phyloP scores from a whole-genome alignment of 768 basidiomycete genomes.

The Mycena sanguinolenta region DNA sequence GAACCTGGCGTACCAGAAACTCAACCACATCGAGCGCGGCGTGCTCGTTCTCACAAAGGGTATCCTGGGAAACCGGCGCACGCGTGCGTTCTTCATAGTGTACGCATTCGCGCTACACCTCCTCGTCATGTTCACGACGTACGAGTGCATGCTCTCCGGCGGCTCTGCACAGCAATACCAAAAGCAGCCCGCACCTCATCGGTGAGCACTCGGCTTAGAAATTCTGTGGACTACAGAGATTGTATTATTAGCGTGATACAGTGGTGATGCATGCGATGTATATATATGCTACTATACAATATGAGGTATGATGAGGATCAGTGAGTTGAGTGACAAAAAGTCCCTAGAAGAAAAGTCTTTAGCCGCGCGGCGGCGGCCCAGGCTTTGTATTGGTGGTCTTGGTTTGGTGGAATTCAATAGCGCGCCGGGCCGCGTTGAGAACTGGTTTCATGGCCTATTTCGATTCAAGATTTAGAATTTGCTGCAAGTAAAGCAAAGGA shows the following conservation, averaged over 20 bases:
- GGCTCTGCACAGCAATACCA: slow-evolving; percentile 63
- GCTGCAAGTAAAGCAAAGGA: background rate
- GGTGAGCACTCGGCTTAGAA: background rate
- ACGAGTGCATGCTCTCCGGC: slow-evolving; percentile 75
- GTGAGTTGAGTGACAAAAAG: background rate
- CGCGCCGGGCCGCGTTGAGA: slow-evolving; percentile 79
- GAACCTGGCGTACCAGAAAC: slow-evolving; percentile 89
- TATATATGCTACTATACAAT: slow-evolving; percentile 20
- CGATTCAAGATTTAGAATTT: background rate
- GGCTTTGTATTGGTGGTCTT: slow-evolving; percentile 48
- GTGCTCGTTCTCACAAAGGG: slow-evolving; percentile 87
- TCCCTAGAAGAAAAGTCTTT: too few species aligned
- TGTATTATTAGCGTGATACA: slow-evolving; percentile 41
- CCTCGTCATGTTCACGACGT: slow-evolving; percentile 84
- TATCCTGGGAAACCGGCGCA: slow-evolving; percentile 90
- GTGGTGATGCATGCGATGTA: slow-evolving; percentile 40
- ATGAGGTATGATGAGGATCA: slow-evolving; percentile 30
- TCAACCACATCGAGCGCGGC: slow-evolving; percentile 92
- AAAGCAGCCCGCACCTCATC: slow-evolving; percentile 63
- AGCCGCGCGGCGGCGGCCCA: slow-evolving; percentile 39
- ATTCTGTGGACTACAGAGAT: slow-evolving; percentile 32
- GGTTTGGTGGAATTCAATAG: slow-evolving; percentile 68
- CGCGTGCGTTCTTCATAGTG: slow-evolving; percentile 89
- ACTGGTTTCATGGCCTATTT: slow-evolving; percentile 82
- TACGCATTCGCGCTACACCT: slow-evolving; percentile 87